Evolutionary conservation across 225 moss, liverwort and hornwort species (phyloP).

Genomic region (Pseudisothecium myosuroides): DNA sequence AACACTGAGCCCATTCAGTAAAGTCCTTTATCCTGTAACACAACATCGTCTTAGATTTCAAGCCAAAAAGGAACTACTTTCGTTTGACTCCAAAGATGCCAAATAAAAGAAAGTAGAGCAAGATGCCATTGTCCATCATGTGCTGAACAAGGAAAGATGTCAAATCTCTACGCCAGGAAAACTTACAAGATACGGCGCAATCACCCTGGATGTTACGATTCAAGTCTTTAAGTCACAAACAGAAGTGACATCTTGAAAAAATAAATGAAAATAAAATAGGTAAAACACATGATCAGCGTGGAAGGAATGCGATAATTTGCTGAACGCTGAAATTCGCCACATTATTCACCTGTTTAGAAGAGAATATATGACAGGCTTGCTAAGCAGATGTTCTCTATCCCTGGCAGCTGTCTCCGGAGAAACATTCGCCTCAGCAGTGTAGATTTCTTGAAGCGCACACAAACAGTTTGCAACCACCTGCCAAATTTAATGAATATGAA

Average conservation of each 20-base stretch:
- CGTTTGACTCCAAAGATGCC: background rate
- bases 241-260: background rate
- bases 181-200: background rate
- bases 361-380: constrained; percentile 61
- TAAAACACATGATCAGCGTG: background rate
- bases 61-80: background rate
- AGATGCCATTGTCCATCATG: background rate
- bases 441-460: constrained; percentile 84
- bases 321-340: background rate
- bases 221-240: background rate
- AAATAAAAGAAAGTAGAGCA: background rate
- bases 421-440: constrained; percentile 58
- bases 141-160: background rate
- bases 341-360: constrained; percentile 73
- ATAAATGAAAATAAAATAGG: background rate
- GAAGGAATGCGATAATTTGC: background rate
- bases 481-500: background rate
- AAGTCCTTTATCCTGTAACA: constrained; percentile 83
- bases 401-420: constrained; percentile 65
- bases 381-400: constrained; percentile 76
- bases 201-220: background rate
- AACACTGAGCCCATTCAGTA: constrained; percentile 96
- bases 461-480: constrained; percentile 97
- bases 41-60: background rate
- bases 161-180: background rate